phyloP scores from a whole-genome alignment of 805 yeast genomes.

The Teunomyces gatunensis region DNA sequence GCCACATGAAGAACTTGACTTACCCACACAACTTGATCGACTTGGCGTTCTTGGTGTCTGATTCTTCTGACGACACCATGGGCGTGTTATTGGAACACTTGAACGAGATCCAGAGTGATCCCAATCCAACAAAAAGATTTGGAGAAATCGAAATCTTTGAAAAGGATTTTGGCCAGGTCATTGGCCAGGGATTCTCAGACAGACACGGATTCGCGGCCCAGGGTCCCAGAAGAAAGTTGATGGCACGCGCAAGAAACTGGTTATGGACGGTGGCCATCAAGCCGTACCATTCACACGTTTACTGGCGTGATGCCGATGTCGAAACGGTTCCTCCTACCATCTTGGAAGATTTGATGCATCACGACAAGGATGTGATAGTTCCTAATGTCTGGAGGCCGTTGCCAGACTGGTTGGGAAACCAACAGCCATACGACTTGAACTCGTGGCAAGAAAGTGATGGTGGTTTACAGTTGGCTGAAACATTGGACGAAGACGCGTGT shows the following conservation, averaged over 20 bases:
- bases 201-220: conserved; percentile 96
- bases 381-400: conserved; percentile 93
- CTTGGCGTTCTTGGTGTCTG: conserved; percentile 80
- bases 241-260: conserved; percentile 98
- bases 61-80: conserved; percentile 86
- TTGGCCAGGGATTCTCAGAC: conserved; percentile 91
- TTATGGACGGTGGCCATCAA: conserved; percentile 77
- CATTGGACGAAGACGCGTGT: conserved; percentile 87
- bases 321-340: conserved; percentile 83
- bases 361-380: conserved; percentile 85
- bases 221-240: conserved; percentile 89
- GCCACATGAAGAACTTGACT: conserved; percentile 73
- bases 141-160: conserved; percentile 86
- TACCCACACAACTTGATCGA: conserved; percentile 88
- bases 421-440: conserved; percentile 81
- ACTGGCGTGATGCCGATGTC: conserved; percentile 98
- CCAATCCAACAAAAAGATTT: conserved; percentile 60
- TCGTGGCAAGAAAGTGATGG: conserved; percentile 87
- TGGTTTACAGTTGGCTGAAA: conserved; percentile 71
- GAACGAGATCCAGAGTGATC: conserved; percentile 60
- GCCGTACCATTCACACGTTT: conserved; percentile 94
- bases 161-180: conserved; percentile 89
- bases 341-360: conserved; percentile 89
- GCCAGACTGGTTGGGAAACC: conserved; percentile 82
- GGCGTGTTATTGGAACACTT: conserved; percentile 58